Conservation (phyloP, 1,284 basidiomycete genomes). For the Wolfiporia cocos region DNA sequence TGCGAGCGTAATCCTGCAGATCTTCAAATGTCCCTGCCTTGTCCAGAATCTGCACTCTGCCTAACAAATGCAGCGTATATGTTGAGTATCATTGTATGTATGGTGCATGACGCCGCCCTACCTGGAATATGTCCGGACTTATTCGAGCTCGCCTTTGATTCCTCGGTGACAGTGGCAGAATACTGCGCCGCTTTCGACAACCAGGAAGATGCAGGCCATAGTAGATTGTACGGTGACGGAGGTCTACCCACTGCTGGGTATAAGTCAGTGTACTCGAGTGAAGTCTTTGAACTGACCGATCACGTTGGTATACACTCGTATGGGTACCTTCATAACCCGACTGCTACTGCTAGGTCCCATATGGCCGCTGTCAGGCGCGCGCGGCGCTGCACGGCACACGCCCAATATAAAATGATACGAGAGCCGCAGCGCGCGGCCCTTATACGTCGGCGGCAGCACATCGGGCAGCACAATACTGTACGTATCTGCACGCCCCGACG, state of each 20-base stretch:
- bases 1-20: constrained; percentile 31
- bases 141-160: too few relatives aligned
- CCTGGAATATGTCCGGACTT: too few relatives aligned
- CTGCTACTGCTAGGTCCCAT: constrained; percentile 50
- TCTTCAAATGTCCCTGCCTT: constrained; percentile 22
- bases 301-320: constrained; percentile 84
- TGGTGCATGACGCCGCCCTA: too few relatives aligned
- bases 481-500: constrained; percentile 47
- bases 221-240: constrained; percentile 56
- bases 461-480: constrained; percentile 74
- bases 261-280: neutral
- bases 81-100: too few relatives aligned
- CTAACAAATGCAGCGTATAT: neutral
- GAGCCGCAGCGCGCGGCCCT: constrained; percentile 79
- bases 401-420: constrained; percentile 88
- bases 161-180: constrained; percentile 16
- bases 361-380: constrained; percentile 26
- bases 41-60: neutral
- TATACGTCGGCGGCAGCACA: constrained; percentile 85
- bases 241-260: constrained; percentile 41
- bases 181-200: constrained; percentile 7
- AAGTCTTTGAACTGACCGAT: constrained; percentile 44
- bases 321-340: constrained; percentile 82
- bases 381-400: constrained; percentile 58
- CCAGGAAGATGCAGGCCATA: constrained; percentile 51